Evolutionary conservation across 345 rosid species (phyloP).

Genomic region (Boechera divaricarpa): DNA sequence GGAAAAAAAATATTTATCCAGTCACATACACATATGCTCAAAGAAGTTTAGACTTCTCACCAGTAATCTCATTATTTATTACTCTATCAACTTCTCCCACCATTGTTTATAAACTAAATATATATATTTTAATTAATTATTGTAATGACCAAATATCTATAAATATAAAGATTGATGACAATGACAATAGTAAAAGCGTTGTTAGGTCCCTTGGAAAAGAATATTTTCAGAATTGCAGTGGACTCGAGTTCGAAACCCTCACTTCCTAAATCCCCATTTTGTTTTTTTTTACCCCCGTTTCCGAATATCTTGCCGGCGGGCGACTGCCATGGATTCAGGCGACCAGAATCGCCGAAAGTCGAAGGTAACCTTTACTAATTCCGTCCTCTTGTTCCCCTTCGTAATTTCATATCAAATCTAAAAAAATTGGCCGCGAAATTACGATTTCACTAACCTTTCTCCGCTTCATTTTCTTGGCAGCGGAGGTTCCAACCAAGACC

Average conservation of each 20-base stretch:
- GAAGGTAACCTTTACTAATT: slow-evolving; percentile 29
- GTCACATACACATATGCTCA: not conserved
- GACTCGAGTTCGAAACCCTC: not conserved
- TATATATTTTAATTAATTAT: not conserved
- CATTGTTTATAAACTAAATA: no score
- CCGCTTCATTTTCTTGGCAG: slow-evolving; percentile 28
- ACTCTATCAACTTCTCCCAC: no score
- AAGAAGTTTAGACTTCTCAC: no score
- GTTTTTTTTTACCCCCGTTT: not conserved
- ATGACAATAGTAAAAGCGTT: accelerated
- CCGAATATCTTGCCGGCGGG: slow-evolving; percentile 32
- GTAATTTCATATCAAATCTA: slow-evolving; percentile 13
- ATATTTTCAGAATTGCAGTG: not conserved
- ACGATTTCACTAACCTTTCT: slow-evolving; percentile 28
- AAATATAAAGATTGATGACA: not conserved
- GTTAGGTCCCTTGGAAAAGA: not conserved
- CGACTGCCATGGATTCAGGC: slow-evolving; percentile 42
- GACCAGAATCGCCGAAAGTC: slow-evolving; percentile 13
- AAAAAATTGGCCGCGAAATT: slow-evolving; percentile 3
- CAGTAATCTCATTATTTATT: no score
- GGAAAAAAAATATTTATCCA: no score
- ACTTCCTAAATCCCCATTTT: not conserved
- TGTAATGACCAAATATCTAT: not conserved
- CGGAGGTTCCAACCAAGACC: slow-evolving; percentile 37
- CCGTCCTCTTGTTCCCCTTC: not conserved